Evolutionary conservation across 2,329 filamentous ascomycete genomes (phyloP).

Genomic region (Pestalotiopsis sp.): DNA sequence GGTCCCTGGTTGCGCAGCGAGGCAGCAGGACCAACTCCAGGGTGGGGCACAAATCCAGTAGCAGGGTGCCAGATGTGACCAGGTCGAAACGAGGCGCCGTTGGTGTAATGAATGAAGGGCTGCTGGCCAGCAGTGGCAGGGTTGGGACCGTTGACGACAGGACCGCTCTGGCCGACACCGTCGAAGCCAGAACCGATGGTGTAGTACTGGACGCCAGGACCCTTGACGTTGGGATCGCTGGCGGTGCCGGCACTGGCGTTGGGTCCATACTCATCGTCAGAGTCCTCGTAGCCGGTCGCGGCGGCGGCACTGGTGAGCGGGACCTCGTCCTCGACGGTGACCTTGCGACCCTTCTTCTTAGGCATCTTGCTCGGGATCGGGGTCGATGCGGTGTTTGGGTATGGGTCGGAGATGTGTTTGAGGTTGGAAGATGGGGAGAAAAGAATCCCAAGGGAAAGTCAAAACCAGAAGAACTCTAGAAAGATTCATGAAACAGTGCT

Average conservation of each 20-base stretch:
- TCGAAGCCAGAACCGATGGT: neutral
- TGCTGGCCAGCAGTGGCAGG: slow-evolving; percentile 20
- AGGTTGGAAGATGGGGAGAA: neutral
- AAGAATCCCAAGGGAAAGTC: neutral
- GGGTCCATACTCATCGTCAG: neutral
- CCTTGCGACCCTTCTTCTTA: slow-evolving; percentile 13
- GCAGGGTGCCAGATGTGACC: slow-evolving; percentile 14
- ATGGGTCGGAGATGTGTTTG: neutral
- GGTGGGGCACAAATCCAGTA: neutral
- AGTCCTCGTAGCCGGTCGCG: neutral
- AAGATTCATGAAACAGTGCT: slow-evolving; percentile 1
- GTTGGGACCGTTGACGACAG: slow-evolving; percentile 19
- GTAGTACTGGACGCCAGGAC: slow-evolving; percentile 1
- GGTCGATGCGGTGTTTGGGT: neutral
- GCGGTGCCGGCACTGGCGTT: neutral
- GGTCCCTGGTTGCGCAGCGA: neutral
- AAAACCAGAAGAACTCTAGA: slow-evolving; percentile 24
- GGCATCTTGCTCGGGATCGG: neutral
- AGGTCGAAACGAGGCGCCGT: slow-evolving; percentile 6
- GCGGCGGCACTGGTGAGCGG: neutral
- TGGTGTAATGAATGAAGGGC: slow-evolving; percentile 20
- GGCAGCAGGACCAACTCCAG: neutral
- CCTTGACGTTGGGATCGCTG: neutral
- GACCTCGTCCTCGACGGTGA: slow-evolving; percentile 13
- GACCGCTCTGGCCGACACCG: no score